Evolutionary conservation across 1,284 basidiomycete genomes (phyloP).

Genomic region (Heterobasidion occidentale): DNA sequence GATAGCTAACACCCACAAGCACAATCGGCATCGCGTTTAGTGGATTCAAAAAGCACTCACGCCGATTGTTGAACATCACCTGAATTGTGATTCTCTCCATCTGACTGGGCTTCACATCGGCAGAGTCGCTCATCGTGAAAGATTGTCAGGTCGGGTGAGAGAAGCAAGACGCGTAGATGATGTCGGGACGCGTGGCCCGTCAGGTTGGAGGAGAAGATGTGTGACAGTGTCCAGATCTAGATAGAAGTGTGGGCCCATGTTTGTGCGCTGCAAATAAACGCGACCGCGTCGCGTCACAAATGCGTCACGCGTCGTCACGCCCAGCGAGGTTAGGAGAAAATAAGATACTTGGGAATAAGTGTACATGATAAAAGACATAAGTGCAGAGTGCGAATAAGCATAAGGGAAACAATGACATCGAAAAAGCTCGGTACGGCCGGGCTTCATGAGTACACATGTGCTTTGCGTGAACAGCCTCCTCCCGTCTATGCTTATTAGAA

Average conservation of each 20-base stretch:
- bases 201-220: too few species aligned
- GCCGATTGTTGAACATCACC: background rate
- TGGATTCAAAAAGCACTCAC: background rate
- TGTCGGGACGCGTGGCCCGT: too few species aligned
- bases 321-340: background rate
- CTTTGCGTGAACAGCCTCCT: background rate
- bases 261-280: background rate
- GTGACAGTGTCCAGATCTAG: too few species aligned
- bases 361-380: too few species aligned
- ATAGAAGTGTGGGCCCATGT: background rate
- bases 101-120: background rate
- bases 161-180: background rate
- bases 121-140: background rate
- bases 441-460: background rate
- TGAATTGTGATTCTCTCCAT: constrained; percentile 1
- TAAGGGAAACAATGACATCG: background rate
- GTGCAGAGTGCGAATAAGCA: background rate
- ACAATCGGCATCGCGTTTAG: background rate
- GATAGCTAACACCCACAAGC: background rate
- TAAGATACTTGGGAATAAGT: background rate
- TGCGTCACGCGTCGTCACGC: constrained; percentile 1
- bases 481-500: background rate
- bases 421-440: background rate
- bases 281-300: constrained; percentile 3
- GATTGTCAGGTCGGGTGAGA: background rate